Conservation (phyloP, 345 rosid genomes). For the Lumnitzera littorea region DNA sequence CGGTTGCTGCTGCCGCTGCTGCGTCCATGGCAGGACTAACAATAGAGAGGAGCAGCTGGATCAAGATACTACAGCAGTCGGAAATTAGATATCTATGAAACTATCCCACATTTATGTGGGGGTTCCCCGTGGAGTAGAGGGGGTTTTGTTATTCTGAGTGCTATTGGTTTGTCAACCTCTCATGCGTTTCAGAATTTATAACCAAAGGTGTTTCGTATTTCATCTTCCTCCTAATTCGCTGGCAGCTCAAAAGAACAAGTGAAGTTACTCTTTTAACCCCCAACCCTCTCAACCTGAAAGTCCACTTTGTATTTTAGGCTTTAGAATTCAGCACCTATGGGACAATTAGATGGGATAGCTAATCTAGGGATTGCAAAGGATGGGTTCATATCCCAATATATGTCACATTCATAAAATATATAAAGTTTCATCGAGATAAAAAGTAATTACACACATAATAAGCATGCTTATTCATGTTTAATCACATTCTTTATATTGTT, state of each 20-base stretch:
- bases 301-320: not conserved
- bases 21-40: conserved; percentile 12
- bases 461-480: no score
- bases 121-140: not conserved
- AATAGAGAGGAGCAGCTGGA: conserved; percentile 3
- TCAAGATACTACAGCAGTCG: not conserved
- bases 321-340: no score
- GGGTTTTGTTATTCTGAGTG: no score
- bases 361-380: no score
- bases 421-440: no score
- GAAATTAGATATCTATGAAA: conserved; percentile 2
- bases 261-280: conserved; percentile 1
- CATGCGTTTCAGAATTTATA: not conserved
- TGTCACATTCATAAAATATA: no score
- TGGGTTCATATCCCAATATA: no score
- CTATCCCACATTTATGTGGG: conserved; percentile 2
- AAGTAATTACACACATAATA: no score
- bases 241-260: conserved; percentile 1
- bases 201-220: not conserved
- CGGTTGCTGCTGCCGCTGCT: conserved; percentile 4
- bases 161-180: not conserved
- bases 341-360: no score
- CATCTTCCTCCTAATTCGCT: not conserved
- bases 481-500: no score
- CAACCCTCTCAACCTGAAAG: not conserved